These are phyloP conservation scores for Aspergillus sp. DNA, from an alignment of 2,329 filamentous ascomycete genomes.

Conservation along the genomic window DNA sequence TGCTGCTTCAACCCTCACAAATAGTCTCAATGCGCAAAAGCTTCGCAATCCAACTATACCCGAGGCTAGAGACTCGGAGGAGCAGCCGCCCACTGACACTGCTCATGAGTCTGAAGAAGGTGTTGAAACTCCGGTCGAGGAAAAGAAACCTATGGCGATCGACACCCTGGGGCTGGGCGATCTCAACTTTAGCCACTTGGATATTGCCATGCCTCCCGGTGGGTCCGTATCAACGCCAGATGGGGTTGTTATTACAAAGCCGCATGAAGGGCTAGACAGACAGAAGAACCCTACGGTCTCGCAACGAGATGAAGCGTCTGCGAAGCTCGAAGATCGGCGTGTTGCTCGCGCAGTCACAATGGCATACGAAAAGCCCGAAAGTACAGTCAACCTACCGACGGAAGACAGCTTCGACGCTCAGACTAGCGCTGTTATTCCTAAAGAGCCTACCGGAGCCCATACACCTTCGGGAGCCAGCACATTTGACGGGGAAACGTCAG, in stretches of 20 bases:
- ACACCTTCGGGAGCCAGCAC: conserved; percentile 70
- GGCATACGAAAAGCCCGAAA: conserved; percentile 57
- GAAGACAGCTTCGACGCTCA: conserved; percentile 41
- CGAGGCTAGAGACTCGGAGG: conserved; percentile 36
- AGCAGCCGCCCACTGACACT: conserved; percentile 28
- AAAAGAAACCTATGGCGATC: conserved; percentile 73
- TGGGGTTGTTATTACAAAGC: conserved; percentile 43
- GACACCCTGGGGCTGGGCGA: conserved; percentile 89
- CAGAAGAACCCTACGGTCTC: conserved; percentile 43
- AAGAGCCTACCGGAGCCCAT: conserved; percentile 57
- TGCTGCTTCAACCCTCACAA: conserved; percentile 80
- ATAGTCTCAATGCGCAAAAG: conserved; percentile 58
- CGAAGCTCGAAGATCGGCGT: conserved; percentile 63
- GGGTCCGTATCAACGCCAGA: conserved; percentile 43
- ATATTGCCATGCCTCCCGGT: conserved; percentile 59
- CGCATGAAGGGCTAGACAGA: conserved; percentile 35
- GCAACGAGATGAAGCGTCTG: conserved; percentile 56
- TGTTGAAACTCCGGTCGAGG: conserved; percentile 31
- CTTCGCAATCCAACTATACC: conserved; percentile 40
- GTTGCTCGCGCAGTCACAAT: conserved; percentile 65
- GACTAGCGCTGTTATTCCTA: conserved; percentile 34
- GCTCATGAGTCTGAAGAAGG: conserved; percentile 34
- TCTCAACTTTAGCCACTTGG: conserved; percentile 85
- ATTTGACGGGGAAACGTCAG: conserved; percentile 63
- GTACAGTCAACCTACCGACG: conserved; percentile 44